Conservation (phyloP, 352 stramenopile species). For the Pythium catenulatum region DNA sequence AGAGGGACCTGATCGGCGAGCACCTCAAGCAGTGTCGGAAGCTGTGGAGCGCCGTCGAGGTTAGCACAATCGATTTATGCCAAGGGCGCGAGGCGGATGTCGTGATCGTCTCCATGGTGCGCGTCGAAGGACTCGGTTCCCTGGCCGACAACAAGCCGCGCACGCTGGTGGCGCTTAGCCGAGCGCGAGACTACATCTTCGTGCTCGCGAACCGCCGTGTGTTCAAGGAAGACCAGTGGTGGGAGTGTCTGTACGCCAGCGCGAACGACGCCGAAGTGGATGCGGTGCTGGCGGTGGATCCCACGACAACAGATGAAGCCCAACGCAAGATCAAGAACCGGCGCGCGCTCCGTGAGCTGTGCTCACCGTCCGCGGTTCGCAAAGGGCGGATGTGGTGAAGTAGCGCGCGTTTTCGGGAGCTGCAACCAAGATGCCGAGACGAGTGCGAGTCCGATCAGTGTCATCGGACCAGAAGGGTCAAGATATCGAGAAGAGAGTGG, state of each 20-base stretch:
- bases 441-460: no score
- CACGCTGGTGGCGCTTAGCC: slow-evolving; percentile 26
- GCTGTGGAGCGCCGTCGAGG: no score
- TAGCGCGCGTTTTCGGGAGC: no score
- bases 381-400: not conserved
- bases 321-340: not conserved
- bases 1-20: not conserved
- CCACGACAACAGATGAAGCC: not conserved
- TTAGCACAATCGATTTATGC: not conserved
- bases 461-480: no score
- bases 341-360: not conserved
- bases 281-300: not conserved
- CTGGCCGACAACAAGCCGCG: not conserved
- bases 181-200: slow-evolving; percentile 20
- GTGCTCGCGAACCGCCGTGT: not conserved
- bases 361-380: not conserved
- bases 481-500: no score
- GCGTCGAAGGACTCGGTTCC: not conserved
- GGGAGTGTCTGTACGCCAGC: not conserved
- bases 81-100: slow-evolving; percentile 6
- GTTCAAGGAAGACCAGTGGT: not conserved
- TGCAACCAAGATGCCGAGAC: no score
- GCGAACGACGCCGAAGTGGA: not conserved
- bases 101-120: slow-evolving; percentile 17
- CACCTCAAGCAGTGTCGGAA: not conserved